Evolutionary conservation across 805 yeast genomes (phyloP).

Genomic region (Lipomyces sp.): DNA sequence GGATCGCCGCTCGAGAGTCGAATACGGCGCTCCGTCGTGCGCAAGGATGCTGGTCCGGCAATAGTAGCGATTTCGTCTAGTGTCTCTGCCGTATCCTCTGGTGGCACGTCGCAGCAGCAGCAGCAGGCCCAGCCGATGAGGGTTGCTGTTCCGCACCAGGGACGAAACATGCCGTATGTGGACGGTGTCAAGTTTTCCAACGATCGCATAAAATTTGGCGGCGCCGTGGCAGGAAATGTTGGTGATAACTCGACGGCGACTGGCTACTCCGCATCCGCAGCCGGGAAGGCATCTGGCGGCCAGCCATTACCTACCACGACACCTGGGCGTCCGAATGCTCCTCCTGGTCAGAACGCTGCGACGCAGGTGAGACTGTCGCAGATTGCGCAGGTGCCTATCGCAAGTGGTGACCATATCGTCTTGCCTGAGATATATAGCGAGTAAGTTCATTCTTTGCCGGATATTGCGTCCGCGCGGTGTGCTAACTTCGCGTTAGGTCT

Average conservation of each 20-base stretch:
- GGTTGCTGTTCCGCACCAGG: slow-evolving; percentile 15
- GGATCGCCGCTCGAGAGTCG: slow-evolving; percentile 16
- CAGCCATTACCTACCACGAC: slow-evolving; percentile 5
- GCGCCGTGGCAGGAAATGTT: not conserved
- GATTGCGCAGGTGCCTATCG: slow-evolving; percentile 15
- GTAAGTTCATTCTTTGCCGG: slow-evolving; percentile 13
- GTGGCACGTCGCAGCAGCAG: not conserved
- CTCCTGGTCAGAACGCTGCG: not conserved
- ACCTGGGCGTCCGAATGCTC: slow-evolving; percentile 13
- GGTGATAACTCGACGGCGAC: not conserved
- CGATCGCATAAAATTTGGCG: slow-evolving; percentile 36
- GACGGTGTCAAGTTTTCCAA: slow-evolving; percentile 38
- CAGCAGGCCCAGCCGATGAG: slow-evolving; percentile 9
- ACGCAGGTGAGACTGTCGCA: slow-evolving; percentile 18
- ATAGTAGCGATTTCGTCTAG: not conserved
- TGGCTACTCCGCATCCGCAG: slow-evolving; percentile 7
- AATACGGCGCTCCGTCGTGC: slow-evolving; percentile 10
- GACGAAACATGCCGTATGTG: slow-evolving; percentile 31
- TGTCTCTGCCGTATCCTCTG: not conserved
- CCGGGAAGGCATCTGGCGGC: slow-evolving; percentile 4
- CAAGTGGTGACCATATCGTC: slow-evolving; percentile 30
- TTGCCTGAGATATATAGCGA: slow-evolving; percentile 37
- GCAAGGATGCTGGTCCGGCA: slow-evolving; percentile 4
- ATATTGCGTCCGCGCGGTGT: no score
- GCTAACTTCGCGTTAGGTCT: slow-evolving; percentile 39